Percentiles rank a stretch among this genome's conserved stretches.
phyloP scores from a whole-genome alignment of 2,329 filamentous ascomycete genomes.

The Trichothecium roseum region DNA sequence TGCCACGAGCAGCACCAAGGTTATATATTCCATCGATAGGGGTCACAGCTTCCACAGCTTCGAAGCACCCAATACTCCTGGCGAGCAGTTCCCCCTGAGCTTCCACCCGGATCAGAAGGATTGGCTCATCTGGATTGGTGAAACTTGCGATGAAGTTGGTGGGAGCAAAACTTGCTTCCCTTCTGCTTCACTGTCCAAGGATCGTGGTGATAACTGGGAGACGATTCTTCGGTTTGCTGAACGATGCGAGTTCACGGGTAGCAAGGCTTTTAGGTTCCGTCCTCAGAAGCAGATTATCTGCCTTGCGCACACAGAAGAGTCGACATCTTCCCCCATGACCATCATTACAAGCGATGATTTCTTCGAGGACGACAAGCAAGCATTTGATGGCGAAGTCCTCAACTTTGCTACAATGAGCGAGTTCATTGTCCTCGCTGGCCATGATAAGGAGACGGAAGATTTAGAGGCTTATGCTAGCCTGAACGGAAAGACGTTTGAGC shows the following conservation, averaged over 20 bases:
- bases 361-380: constrained; percentile 51
- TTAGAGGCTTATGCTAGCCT: constrained; percentile 74
- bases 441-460: constrained; percentile 56
- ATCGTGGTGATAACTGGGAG: constrained; percentile 74
- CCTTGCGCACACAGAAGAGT: constrained; percentile 43
- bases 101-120: constrained; percentile 83
- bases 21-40: constrained; percentile 75
- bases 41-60: constrained; percentile 67
- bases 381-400: constrained; percentile 50
- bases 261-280: constrained; percentile 43
- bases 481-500: constrained; percentile 72
- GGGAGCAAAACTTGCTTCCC: constrained; percentile 51
- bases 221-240: constrained; percentile 63
- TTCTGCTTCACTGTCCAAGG: constrained; percentile 65
- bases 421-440: constrained; percentile 82
- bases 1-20: constrained; percentile 53
- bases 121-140: constrained; percentile 86
- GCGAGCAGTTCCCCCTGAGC: constrained; percentile 37
- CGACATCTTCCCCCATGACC: constrained; percentile 49
- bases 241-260: constrained; percentile 80
- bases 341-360: constrained; percentile 72
- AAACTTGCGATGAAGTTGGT: constrained; percentile 50
- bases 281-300: constrained; percentile 48
- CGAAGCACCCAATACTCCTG: constrained; percentile 49
- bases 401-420: constrained; percentile 93